phyloP scores from a whole-genome alignment of 192 early-diverging fungal species.

The Jimgerdemannia lactiflua region DNA sequence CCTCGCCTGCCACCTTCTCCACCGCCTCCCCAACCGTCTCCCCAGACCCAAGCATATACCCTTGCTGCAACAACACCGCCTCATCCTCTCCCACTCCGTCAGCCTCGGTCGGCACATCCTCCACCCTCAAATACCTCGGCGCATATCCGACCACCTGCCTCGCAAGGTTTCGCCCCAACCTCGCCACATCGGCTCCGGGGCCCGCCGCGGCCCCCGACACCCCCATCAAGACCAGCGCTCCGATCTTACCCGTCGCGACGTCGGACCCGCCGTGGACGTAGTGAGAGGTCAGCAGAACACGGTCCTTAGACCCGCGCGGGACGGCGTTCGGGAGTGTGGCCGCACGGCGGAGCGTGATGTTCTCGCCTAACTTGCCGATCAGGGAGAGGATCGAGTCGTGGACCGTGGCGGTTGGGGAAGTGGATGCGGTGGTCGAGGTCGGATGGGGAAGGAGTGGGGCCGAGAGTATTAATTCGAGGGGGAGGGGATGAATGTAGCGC shows the following conservation, averaged over 20 bases:
- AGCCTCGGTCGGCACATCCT: conserved; percentile 36
- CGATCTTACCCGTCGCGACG: conserved; percentile 73
- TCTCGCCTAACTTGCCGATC: conserved; percentile 89
- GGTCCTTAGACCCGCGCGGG: conserved; percentile 3
- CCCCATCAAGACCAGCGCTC: conserved; percentile 69
- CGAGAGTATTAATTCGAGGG: conserved; percentile 31
- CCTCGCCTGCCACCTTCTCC: conserved; percentile 38
- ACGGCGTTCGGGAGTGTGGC: conserved; percentile 24
- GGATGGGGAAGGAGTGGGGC: conserved; percentile 56
- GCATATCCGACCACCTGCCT: conserved; percentile 86
- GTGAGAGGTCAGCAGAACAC: conserved; percentile 45
- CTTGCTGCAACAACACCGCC: conserved; percentile 63
- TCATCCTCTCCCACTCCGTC: conserved; percentile 44
- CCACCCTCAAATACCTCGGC: conserved; percentile 54
- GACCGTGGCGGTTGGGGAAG: conserved; percentile 32
- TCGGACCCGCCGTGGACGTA: conserved; percentile 76
- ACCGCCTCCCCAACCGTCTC: conserved; percentile 62
- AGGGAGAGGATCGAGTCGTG: conserved; percentile 65
- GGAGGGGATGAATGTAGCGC: conserved; percentile 33
- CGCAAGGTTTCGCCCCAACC: conserved; percentile 62
- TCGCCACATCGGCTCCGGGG: conserved; percentile 20
- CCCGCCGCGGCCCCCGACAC: conserved; percentile 28
- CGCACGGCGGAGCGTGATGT: conserved; percentile 77
- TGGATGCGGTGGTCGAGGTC: conserved; percentile 11
- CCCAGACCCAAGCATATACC: conserved; percentile 75